Base-by-base conservation (phyloP, 345 rosid species). In the Orychophragmus violaceus region DNA sequence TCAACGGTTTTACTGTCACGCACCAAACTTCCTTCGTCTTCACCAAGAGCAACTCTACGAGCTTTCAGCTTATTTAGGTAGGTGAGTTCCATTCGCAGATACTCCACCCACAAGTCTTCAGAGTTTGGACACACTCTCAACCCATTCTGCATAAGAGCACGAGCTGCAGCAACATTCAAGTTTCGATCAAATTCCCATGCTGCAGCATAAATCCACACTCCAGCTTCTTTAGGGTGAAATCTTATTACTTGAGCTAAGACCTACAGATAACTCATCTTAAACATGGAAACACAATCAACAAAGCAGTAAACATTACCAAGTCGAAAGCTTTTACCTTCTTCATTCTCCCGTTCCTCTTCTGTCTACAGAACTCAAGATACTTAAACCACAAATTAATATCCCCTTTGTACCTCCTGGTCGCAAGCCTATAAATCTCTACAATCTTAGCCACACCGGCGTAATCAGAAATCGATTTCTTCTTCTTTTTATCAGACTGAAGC, bases 181-280 rank as follows among this genome's bases (percentile, higher is more conserved):
- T 90, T 88, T 33, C 80, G 77, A 77, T 94, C 96, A 32, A 88
- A 94, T 71, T 94, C 95, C 97, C 99, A 94, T 37, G 92, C 95
- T 7, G 97, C 97, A 74, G 97, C 97, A 82, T 94, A 90, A 51
- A 88, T 88, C 96, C 97, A 94, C 53, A 89, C 86, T 39, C 83
- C 95, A 0, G 95, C 87, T 9, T 82, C 93, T 80, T 83, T 92
- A 0, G 95, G 93, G 59, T 87, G 98, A 77, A 92, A 84, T 68
- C 97, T 83, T 33, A 88, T 81, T 16, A 79, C 83, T 79, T 94
- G 92, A 70, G 96, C 92, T 64, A 94, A 76, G 2, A 76, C 85
- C 99, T 94, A 75, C 62, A 75, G 19, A 18, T 6, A 32, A 11
- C 42, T 17, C 27, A 17, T 6, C 32, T 0, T 1, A 17, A 30